Evolutionary conservation across 208 protist species (phyloP).

Genomic region (Angomonas ambiguus): DNA sequence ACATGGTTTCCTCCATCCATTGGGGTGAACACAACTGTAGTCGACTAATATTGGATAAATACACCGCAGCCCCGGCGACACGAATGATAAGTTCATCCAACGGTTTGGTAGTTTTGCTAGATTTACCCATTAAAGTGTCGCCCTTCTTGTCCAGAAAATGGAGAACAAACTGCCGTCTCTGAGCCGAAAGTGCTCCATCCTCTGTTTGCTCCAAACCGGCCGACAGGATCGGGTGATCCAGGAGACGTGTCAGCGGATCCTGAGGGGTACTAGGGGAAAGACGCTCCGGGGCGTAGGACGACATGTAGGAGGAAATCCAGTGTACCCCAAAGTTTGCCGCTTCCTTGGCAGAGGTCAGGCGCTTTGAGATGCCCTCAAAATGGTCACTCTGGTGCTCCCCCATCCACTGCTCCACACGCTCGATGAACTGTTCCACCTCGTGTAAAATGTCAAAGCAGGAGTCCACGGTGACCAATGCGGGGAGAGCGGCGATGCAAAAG

Average conservation of each 20-base stretch:
- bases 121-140: not conserved
- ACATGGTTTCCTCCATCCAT: not conserved
- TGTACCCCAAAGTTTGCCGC: not conserved
- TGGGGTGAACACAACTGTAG: not conserved
- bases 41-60: not conserved
- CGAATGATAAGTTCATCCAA: not conserved
- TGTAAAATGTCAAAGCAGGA: not conserved
- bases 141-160: not conserved
- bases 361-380: not conserved
- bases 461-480: not conserved
- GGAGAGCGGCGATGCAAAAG: not conserved
- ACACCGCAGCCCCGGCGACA: not conserved
- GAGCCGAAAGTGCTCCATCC: not conserved
- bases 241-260: not conserved
- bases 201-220: not conserved
- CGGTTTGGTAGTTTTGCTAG: not conserved
- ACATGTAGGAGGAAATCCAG: not conserved
- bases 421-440: not conserved
- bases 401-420: not conserved
- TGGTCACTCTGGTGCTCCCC: not conserved
- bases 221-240: not conserved
- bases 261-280: not conserved
- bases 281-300: not conserved
- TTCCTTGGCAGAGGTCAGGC: not conserved
- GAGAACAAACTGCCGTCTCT: not conserved